phyloP scores from a whole-genome alignment of 1,284 basidiomycete species.

The Blastosporella zonata region DNA sequence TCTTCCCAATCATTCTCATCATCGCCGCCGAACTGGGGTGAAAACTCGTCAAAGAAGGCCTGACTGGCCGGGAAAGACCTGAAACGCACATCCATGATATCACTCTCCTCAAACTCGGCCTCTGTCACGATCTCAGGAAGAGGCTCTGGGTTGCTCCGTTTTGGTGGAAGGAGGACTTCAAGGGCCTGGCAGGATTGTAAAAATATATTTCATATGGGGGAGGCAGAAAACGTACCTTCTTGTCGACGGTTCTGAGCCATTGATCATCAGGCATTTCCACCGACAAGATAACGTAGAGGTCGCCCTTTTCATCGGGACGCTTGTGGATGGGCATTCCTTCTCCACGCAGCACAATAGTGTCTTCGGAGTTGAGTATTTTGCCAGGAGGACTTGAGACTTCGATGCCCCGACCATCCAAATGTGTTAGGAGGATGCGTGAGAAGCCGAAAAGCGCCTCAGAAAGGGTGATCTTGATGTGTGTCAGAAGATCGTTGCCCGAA shows the following conservation, averaged over 20 bases:
- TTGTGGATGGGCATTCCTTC: constrained; percentile 88
- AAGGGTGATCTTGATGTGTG: constrained; percentile 79
- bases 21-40: constrained; percentile 68
- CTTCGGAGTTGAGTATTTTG: constrained; percentile 73
- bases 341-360: constrained; percentile 70
- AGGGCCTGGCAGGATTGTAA: constrained; percentile 46
- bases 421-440: constrained; percentile 80
- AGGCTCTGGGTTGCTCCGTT: constrained; percentile 69
- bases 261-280: constrained; percentile 81
- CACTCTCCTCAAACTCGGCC: constrained; percentile 69
- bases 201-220: not conserved
- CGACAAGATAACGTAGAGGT: constrained; percentile 77
- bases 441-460: constrained; percentile 92
- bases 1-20: constrained; percentile 70
- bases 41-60: constrained; percentile 72
- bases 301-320: constrained; percentile 66
- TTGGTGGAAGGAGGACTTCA: constrained; percentile 66
- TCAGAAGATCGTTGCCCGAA: constrained; percentile 73
- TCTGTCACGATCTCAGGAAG: constrained; percentile 69
- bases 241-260: constrained; percentile 65
- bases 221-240: constrained; percentile 37
- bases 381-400: constrained; percentile 70
- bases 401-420: constrained; percentile 88
- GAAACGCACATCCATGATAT: constrained; percentile 76
- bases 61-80: constrained; percentile 65